Conservation (phyloP, 1,284 basidiomycete genomes). For the Austroboletus novae-zelandiae region DNA sequence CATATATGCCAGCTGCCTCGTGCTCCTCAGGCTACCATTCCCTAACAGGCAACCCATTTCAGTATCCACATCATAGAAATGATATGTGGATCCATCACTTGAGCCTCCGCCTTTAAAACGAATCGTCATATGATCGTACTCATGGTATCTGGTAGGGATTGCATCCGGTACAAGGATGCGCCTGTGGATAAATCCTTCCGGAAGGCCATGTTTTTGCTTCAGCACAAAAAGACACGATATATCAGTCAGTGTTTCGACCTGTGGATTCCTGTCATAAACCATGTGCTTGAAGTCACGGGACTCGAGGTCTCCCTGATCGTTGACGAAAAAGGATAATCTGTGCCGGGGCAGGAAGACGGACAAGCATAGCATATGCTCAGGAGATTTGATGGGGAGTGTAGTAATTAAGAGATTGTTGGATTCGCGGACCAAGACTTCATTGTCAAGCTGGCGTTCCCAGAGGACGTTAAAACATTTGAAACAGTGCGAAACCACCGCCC, state of each 20-base stretch:
- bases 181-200: slow-evolving; percentile 13
- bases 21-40: not conserved
- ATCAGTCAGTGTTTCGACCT: not conserved
- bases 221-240: not conserved
- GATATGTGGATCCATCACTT: not conserved
- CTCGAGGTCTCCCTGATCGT: slow-evolving; percentile 21
- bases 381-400: not conserved
- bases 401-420: not conserved
- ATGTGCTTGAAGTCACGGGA: slow-evolving; percentile 18
- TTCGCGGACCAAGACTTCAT: not conserved
- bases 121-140: too few relatives aligned
- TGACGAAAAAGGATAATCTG: slow-evolving; percentile 26
- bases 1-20: not conserved
- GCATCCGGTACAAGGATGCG: slow-evolving; percentile 41
- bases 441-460: not conserved
- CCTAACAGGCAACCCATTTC: not conserved
- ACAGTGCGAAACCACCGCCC: not conserved
- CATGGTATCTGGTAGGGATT: not conserved
- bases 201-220: not conserved
- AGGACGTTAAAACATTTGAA: not conserved
- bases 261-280: slow-evolving; percentile 19
- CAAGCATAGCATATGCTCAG: not conserved
- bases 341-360: not conserved
- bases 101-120: too few relatives aligned
- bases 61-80: not conserved